Evolutionary conservation across 2,329 filamentous ascomycete genomes (phyloP).

Genomic region (Hypoxylon sp.): DNA sequence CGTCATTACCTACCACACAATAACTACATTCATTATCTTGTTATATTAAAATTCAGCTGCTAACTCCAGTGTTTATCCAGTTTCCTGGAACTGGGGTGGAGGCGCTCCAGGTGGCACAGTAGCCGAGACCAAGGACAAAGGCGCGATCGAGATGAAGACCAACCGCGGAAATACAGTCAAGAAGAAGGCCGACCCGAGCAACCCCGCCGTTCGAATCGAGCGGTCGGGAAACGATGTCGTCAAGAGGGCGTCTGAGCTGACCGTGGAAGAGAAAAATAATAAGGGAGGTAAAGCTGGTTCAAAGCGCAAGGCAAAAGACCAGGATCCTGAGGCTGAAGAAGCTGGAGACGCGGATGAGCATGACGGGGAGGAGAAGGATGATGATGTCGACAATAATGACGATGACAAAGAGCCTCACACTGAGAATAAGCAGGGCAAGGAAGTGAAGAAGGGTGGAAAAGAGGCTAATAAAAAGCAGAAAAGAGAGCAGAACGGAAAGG

Average conservation of each 20-base stretch:
- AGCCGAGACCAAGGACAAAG: conserved; percentile 72
- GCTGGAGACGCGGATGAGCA: conserved; percentile 26
- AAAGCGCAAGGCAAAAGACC: conserved; percentile 50
- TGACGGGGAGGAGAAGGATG: conserved; percentile 6
- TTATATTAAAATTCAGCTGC: not conserved
- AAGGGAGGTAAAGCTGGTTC: conserved; percentile 44
- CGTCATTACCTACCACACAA: not conserved
- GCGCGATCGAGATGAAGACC: conserved; percentile 72
- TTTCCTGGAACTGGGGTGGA: conserved; percentile 74
- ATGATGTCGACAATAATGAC: conserved; percentile 26
- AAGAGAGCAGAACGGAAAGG: conserved; percentile 43
- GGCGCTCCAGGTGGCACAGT: conserved; percentile 70
- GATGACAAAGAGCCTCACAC: conserved; percentile 41
- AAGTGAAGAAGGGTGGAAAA: conserved; percentile 49
- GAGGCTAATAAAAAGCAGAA: conserved; percentile 52
- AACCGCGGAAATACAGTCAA: conserved; percentile 75
- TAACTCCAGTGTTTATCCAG: conserved; percentile 56
- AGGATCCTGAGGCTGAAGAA: conserved; percentile 22
- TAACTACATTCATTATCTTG: not conserved
- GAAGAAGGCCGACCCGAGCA: conserved; percentile 71
- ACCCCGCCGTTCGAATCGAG: conserved; percentile 73
- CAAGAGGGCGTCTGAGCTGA: conserved; percentile 73
- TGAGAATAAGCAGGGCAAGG: conserved; percentile 41
- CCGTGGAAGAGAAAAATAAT: conserved; percentile 64
- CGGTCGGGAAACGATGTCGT: conserved; percentile 75